A percentile compares a stretch with the other conserved stretches of the same genome.
Conservation (phyloP, 1,284 basidiomycete species). For the Heterobasidion occidentale region DNA sequence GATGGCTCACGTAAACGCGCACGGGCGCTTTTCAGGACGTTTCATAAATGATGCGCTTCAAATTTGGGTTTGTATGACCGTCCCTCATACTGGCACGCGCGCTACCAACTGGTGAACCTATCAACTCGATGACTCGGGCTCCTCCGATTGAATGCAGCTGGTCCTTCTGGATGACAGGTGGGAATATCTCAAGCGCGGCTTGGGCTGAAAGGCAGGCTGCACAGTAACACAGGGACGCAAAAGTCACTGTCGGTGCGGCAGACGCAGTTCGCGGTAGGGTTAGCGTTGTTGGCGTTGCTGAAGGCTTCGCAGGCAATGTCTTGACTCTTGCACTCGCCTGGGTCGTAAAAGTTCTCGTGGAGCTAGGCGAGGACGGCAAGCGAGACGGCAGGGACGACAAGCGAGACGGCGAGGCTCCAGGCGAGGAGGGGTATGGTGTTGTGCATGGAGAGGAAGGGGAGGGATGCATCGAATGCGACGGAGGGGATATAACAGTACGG, state of each 20-base stretch:
- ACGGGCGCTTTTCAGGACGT: no score
- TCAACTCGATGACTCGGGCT: no score
- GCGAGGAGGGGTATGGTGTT: no score
- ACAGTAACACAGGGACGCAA: neutral
- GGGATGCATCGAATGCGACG: no score
- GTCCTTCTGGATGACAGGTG: neutral
- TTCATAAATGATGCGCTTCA: no score
- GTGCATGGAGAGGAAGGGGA: no score
- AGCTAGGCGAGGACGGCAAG: constrained; percentile 27
- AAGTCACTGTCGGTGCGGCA: constrained; percentile 31
- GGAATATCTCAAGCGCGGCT: neutral
- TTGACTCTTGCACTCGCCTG: constrained; percentile 43
- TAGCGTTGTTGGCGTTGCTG: constrained; percentile 31
- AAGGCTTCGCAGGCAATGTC: constrained; percentile 48
- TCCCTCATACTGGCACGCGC: no score
- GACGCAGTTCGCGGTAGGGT: constrained; percentile 32
- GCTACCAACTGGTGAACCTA: no score
- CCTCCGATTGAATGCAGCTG: neutral
- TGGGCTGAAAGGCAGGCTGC: neutral
- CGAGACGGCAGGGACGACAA: neutral
- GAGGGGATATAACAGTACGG: no score
- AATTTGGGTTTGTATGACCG: no score
- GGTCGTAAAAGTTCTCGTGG: constrained; percentile 37
- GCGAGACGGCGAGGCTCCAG: no score
- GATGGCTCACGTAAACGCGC: no score